These are phyloP conservation scores for Pleoardoris graminearum DNA, from an alignment of 2,329 filamentous ascomycete species.

Conservation along the genomic window DNA sequence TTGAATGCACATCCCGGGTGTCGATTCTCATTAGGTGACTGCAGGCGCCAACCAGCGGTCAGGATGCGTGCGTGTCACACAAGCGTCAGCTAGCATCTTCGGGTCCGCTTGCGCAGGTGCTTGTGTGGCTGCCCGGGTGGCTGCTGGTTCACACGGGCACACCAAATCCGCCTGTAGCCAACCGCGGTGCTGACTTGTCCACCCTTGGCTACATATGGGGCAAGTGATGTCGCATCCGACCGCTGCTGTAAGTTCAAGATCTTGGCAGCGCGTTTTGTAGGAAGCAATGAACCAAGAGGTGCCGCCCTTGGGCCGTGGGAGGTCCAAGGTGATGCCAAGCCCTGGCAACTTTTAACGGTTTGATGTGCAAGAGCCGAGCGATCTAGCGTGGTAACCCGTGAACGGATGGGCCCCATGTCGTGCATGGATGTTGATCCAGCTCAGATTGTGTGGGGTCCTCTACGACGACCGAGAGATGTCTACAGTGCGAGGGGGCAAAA, in stretches of 20 bases:
- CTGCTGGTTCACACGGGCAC: too few species aligned
- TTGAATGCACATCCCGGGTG: constrained; percentile 8
- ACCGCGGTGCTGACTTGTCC: too few species aligned
- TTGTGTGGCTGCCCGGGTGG: not conserved
- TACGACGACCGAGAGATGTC: constrained; percentile 10
- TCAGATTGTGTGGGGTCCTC: constrained; percentile 12
- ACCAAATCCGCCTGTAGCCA: too few species aligned
- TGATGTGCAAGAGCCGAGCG: constrained; percentile 19
- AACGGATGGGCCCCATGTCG: constrained; percentile 10
- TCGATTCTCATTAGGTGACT: not conserved
- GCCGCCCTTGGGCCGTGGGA: too few species aligned
- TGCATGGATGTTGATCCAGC: constrained; percentile 19
- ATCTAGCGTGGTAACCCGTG: constrained; percentile 16
- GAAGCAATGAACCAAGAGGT: too few species aligned
- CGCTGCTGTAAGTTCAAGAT: too few species aligned
- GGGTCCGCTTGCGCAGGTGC: not conserved
- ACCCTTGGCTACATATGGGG: too few species aligned
- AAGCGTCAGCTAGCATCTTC: not conserved
- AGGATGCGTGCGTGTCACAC: not conserved
- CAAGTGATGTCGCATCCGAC: too few species aligned
- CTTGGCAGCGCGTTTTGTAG: too few species aligned
- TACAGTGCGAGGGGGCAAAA: not conserved
- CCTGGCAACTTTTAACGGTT: constrained; percentile 13
- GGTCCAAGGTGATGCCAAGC: constrained; percentile 4
- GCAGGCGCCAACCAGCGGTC: not conserved